Evolutionary conservation across 2,329 filamentous ascomycete species (phyloP), one percentile per base, ranked within the genome.

Genomic region (Rutstroemia sp.): DNA sequence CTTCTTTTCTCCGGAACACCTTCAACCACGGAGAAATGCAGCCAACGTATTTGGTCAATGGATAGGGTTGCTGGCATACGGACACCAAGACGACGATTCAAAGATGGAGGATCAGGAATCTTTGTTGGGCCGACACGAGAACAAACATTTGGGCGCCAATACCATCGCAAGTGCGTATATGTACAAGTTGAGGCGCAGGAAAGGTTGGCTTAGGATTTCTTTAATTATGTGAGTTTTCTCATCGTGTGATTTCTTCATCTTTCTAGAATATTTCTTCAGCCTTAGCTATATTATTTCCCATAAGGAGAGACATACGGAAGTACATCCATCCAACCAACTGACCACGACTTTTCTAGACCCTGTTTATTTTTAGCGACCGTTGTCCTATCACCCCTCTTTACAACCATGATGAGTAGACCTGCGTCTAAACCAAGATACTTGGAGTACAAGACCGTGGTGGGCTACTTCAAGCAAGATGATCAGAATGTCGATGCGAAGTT

Each of bases 381-480:
- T 17, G 44, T 65, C 42, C 44, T 63, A 16, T 54, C 59, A 2
- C 55, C 67, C 14, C 44, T 64, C 2, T 25, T 16, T 12, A 46
- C 17, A 4, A 47, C 65, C 37, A 65, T 64, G 25, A 67, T 68
- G 64, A 63, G 58, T 25, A 58, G 63, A 49, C 19, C 60, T 30
- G 7, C 57, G 53, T 3, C 50, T 55, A n/a, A 42, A 56, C 37
- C 12, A 34, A 50, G 39, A 27, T 55, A 64, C 52, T 49, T 63
- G 76, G 44, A 71, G 74, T 86, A 84, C 67, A 79, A 76, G 0
- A 80, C 83, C 0, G 76, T 87, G 3, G 72, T 75, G 0, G 84
- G 82, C 0, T 82, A 83, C 67, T 88, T 88, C 63, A 71, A 81
- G 23, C 85, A 88, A 65, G 84, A 87, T 65, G 77, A 86, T 30